Base-by-base conservation (phyloP, 2,329 filamentous ascomycete genomes). In the Arthrobotrys megalospora region DNA sequence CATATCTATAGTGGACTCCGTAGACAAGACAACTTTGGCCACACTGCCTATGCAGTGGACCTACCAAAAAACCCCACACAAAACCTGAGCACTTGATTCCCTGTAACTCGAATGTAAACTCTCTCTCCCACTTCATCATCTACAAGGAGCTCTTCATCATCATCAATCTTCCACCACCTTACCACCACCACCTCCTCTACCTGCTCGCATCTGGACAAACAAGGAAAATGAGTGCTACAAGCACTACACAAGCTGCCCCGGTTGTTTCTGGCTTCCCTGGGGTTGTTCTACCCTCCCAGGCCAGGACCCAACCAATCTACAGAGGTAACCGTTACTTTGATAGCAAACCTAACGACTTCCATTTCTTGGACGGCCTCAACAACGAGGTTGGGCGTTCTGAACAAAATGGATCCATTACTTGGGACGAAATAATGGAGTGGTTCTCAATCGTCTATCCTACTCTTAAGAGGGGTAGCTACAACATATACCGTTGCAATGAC, bases 361-460 rank as follows among this genome's bases (percentile, higher is more conserved):
- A 71, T 10, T 71, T 71, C 58, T 24, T 71, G 16, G 47, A 71
- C 34, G 55, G 55, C 16, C 47, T 28, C 34, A 71, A 71, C 16
- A 47, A 64, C 19, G 41, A 71, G 16, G 21, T 71, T n/a, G 67
- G 67, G 14, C 53, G 67, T 12, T 34, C 55, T 3, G 55, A 64
- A 28, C 67, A 71, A 12, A 52, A 63, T 21, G 67, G 67, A 5
- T 45, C 12, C 16, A n/a, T 71, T 11, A 71, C 67, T 8, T 71
- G 67, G 67, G 67, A 50, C 4, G 67, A 63, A 21, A n/a, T 71
- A 0, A 53, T 64, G 36, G 67, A 71, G n/a, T 63, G 55, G 67
- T 71, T 71, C 7, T 10, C 43, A 2, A 52, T 71, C 5, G 67
- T 71, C 16, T 71, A 63, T n/a, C 67, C 67, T n/a, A 62, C 7